phyloP scores from a whole-genome alignment of 331 rosid genomes.

The Arachis monticola region DNA sequence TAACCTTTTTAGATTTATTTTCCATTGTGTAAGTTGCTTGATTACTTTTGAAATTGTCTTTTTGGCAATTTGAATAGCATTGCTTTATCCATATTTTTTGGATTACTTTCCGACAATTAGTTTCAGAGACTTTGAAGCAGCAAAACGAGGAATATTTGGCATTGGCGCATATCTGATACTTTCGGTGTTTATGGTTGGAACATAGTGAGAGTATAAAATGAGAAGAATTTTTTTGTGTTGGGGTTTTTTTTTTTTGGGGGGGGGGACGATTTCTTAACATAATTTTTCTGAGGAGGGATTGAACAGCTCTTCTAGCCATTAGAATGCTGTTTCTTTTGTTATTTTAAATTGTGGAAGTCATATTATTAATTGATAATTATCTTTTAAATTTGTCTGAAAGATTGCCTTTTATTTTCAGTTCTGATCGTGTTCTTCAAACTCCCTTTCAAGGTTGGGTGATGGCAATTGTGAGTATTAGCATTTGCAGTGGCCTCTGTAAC shows the following conservation, averaged over 20 bases:
- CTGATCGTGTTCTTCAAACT: slow-evolving; percentile 91
- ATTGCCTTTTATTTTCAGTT: slow-evolving; percentile 53
- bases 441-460: slow-evolving; percentile 95
- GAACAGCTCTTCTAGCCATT: not conserved
- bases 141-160: not conserved
- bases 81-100: not conserved
- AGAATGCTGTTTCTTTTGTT: not conserved
- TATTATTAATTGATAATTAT: slow-evolving; percentile 13
- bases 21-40: slow-evolving; percentile 11
- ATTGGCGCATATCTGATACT: not conserved
- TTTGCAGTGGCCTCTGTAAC: slow-evolving; percentile 20
- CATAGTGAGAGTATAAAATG: not conserved
- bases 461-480: slow-evolving; percentile 86
- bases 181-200: not conserved
- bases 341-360: slow-evolving; percentile 19
- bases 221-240: not conserved
- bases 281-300: not conserved
- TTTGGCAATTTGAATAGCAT: slow-evolving; percentile 4
- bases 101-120: not conserved
- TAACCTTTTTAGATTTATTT: not conserved
- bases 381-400: slow-evolving; percentile 20
- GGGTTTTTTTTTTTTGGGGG: too few relatives aligned
- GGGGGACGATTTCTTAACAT: not conserved
- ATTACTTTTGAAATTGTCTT: not conserved
- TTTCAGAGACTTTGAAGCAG: not conserved